phyloP scores from a whole-genome alignment of 1,284 basidiomycete species.

The Afroboletus lepidellus region DNA sequence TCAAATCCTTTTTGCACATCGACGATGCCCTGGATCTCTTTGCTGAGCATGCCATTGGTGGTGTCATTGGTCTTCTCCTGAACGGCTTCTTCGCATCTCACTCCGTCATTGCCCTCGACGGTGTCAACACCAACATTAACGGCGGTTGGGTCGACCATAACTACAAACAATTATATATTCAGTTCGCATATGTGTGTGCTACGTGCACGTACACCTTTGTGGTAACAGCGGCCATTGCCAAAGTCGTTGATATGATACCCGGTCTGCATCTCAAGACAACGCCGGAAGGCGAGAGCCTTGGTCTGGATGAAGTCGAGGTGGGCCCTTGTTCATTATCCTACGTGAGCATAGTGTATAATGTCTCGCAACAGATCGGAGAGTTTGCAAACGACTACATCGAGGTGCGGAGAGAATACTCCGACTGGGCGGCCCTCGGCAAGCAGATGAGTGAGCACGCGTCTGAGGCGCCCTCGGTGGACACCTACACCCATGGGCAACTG shows the following conservation, averaged over 20 bases:
- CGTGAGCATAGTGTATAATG: not conserved
- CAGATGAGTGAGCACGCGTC: conserved; percentile 8
- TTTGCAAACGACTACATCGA: conserved; percentile 79
- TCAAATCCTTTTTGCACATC: conserved; percentile 65
- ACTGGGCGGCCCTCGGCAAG: conserved; percentile 42
- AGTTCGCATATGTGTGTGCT: conserved; percentile 80
- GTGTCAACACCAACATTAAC: conserved; percentile 62
- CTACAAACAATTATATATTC: conserved; percentile 78
- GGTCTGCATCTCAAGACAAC: conserved; percentile 72
- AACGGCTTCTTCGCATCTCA: conserved; percentile 79
- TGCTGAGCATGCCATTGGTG: conserved; percentile 90
- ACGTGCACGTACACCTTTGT: conserved; percentile 65
- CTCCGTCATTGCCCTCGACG: conserved; percentile 67
- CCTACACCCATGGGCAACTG: conserved; percentile 36
- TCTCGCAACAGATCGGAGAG: conserved; percentile 59
- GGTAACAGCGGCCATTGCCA: conserved; percentile 66
- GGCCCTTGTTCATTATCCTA: conserved; percentile 21
- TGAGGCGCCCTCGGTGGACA: conserved; percentile 11
- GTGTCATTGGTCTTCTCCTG: conserved; percentile 79
- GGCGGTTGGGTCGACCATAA: conserved; percentile 76
- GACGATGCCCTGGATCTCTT: conserved; percentile 88
- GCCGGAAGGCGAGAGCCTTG: conserved; percentile 78
- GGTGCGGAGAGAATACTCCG: conserved; percentile 65
- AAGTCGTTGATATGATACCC: conserved; percentile 74
- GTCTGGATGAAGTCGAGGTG: conserved; percentile 87